Conservation (phyloP, 306 rosid genomes). For the Comarum palustre region DNA sequence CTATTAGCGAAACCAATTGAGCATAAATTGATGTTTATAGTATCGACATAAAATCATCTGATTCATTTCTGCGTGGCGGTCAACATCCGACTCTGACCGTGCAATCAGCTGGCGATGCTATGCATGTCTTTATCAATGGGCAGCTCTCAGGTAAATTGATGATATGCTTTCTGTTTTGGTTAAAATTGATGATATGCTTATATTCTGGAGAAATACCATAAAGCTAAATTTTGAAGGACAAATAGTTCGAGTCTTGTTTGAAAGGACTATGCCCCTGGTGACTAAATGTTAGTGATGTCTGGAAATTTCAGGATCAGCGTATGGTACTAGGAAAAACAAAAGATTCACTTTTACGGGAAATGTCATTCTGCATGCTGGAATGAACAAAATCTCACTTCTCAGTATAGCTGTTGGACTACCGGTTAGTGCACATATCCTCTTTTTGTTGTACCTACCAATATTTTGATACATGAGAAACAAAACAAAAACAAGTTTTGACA, state of each 20-base stretch:
- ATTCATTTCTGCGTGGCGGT: conserved; percentile 54
- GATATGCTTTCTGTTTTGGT: not conserved
- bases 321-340: conserved; percentile 50
- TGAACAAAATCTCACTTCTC: conserved; percentile 41
- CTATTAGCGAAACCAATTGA: not conserved
- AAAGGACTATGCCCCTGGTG: not conserved
- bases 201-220: not conserved
- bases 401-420: conserved; percentile 46
- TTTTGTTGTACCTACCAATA: not conserved
- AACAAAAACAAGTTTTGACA: not conserved
- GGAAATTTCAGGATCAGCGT: conserved; percentile 53
- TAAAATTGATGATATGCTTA: conserved; percentile 2
- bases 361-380: conserved; percentile 37
- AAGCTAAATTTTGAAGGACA: not conserved
- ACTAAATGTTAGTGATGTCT: not conserved
- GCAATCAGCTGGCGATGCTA: conserved; percentile 68
- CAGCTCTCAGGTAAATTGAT: conserved; percentile 49
- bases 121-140: conserved; percentile 77
- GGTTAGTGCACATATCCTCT: conserved; percentile 29
- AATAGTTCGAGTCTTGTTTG: not conserved
- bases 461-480: not conserved
- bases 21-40: conserved; percentile 36
- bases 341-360: conserved; percentile 53
- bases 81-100: conserved; percentile 56
- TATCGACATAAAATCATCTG: conserved; percentile 55